Evolutionary conservation across 805 yeast genomes (phyloP).

Genomic region (Candida tallmaniae): DNA sequence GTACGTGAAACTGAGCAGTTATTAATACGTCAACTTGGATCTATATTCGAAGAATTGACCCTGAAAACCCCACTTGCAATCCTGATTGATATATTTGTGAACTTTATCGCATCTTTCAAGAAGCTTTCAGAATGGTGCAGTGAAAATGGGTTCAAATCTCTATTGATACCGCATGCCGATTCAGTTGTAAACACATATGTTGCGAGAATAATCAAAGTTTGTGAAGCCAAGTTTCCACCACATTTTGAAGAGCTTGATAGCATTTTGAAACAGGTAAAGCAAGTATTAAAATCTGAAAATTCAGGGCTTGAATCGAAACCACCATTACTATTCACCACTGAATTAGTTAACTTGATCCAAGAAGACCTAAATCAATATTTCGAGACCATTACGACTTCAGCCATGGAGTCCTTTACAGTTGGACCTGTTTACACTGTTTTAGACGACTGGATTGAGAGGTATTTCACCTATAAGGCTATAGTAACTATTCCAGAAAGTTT

Average conservation of each 20-base stretch:
- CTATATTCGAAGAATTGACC: constrained; percentile 1
- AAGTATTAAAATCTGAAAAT: neutral
- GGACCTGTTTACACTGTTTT: neutral
- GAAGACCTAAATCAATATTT: constrained; percentile 26
- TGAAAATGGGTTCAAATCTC: constrained; percentile 13
- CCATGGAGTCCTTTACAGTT: neutral
- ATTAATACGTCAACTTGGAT: constrained; percentile 2
- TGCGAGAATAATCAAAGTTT: neutral
- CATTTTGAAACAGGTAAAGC: neutral
- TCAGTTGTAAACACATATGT: neutral
- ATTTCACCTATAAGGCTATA: neutral
- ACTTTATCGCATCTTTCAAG: constrained; percentile 21
- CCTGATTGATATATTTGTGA: constrained; percentile 15
- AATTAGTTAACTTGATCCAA: constrained; percentile 23
- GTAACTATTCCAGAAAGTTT: neutral
- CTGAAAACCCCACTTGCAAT: neutral
- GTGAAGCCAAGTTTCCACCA: neutral
- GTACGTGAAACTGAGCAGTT: constrained; percentile 6
- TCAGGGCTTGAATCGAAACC: neutral
- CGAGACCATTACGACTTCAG: constrained; percentile 7
- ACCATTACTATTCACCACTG: constrained; percentile 14
- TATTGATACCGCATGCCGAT: neutral
- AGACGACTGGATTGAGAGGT: neutral
- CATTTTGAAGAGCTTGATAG: neutral
- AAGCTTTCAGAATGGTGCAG: constrained; percentile 16